Evolutionary conservation across 371 early-diverging fungal genomes (phyloP), one percentile per base, ranked within the genome.

Genomic region (Mycotypha africana): DNA sequence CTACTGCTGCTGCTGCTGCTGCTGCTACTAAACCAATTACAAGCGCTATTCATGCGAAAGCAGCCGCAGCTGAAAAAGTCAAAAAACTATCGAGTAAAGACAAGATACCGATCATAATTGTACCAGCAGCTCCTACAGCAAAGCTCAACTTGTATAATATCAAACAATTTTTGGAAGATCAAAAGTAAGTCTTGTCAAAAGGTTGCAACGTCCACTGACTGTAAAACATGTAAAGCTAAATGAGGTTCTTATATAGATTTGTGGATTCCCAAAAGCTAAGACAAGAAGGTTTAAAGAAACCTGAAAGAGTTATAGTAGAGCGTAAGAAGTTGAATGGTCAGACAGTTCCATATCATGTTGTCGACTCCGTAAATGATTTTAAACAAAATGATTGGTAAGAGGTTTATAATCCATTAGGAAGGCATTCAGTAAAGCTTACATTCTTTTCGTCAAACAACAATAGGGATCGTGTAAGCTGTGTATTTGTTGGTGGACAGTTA

Each of bases 101-200:
- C 20, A 65, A 53, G 33, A 82, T 82, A 36, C 92, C 93, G 7
- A 88, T 92, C 32, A 93, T 95, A 46, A 83, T 95, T 40, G 87
- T 95, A 11, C 95, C 95, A 10, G 85, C 92, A 0, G 89, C 86
- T 15, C 68, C 85, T 6, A 89, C 89, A 2, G 78, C 93, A 2
- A 79, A 86, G 60, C 53, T 95, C 33, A 93, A 83, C 37, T 65
- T 95, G 62, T 87, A 84, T 61, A 95, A 95, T 54, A 82, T 89
- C 42, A 82, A 87, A 54, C 71, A 85, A 32, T 86, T 93, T 42
- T 69, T 93, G 11, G 76, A 85, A 49, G 84, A 85, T 31, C 72
- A 81, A 57, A 62, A 72, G 82, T 88, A 72, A 47, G 62, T 33
- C 28, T 19, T 26, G 4, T 34, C n/a, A n/a, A 34, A 15, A 45